Base-by-base conservation (phyloP, 768 basidiomycete species). In the Boletus insuetus region DNA sequence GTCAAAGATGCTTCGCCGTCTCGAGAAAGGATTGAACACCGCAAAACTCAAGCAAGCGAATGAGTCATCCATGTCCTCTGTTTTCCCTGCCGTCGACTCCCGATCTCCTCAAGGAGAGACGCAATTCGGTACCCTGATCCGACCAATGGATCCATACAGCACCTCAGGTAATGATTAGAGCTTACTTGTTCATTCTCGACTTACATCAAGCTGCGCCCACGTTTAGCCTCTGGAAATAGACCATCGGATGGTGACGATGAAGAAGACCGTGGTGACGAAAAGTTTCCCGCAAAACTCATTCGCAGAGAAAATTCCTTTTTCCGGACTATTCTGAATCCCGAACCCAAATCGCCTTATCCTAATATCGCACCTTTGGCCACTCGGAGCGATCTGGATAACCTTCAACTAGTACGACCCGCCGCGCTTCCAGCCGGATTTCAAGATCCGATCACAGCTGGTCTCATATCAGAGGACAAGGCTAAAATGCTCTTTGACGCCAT, bases 1-100 rank as follows among this genome's bases (percentile, higher is more conserved):
- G 44, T 92, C 91, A 38, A 92, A 92, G 69, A 89, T 91, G 87
- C 84, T 92, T 49, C 84, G 91, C 49, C 83, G 89, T 46, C 77
- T 94, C 41, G 91, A 93, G 75, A 93, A 91, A 68, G 88, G 87
- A 51, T 79, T 90, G 58, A 88, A 85, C 69, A 82, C 75, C 37
- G 86, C 87, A 35, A 91, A 90, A 69, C 78, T 84, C 70, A 91
- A 90, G 71, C 84, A 85, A 19, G 64, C 65, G 4, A 71, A 53
- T n/a, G 69, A 70, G 32, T 63, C 69, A 24, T 62, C 69, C 12
- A 61, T 71, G 56, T 69, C 71, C 40, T 67, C 67, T 32, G 70
- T 71, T n/a, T 65, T 70, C 31, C 55, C 68, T 29, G 58, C 73
- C 12, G 75, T 64, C 63, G 70, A 69, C 31, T 59, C 72, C 17